A percentile compares a stretch with the other conserved stretches of the same genome.
Evolutionary conservation across 805 yeast species (phyloP).

Genomic region (Hanseniaspora meyeri): DNA sequence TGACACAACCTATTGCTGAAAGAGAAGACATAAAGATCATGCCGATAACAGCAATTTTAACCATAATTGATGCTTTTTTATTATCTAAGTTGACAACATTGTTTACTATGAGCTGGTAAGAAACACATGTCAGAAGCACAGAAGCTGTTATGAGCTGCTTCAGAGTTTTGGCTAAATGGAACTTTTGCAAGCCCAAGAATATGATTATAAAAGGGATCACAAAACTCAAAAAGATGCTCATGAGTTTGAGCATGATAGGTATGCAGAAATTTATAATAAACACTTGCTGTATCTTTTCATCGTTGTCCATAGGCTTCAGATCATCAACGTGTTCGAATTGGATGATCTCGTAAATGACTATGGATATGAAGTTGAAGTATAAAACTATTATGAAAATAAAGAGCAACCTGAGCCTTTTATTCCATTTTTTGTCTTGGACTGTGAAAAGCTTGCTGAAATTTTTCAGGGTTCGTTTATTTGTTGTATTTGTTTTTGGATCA

Average conservation of each 20-base stretch:
- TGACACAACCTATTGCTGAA: constrained; percentile 12
- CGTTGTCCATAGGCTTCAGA: background rate
- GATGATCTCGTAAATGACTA: constrained; percentile 7
- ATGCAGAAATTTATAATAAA: background rate
- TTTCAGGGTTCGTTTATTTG: background rate
- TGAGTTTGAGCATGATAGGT: background rate
- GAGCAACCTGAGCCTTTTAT: background rate
- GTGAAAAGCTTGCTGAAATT: constrained; percentile 5
- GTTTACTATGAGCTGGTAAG: constrained; percentile 4
- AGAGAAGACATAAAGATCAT: constrained; percentile 9
- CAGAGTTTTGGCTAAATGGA: background rate
- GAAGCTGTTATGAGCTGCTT: background rate
- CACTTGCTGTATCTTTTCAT: background rate
- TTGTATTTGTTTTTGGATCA: background rate
- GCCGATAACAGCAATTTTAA: constrained; percentile 3
- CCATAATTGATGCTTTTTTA: background rate
- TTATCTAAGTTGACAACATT: background rate
- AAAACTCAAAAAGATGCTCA: constrained; percentile 1
- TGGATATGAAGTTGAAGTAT: constrained; percentile 3
- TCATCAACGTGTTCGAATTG: constrained; percentile 7
- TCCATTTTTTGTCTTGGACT: constrained; percentile 8
- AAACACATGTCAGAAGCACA: background rate
- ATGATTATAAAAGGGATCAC: constrained; percentile 5
- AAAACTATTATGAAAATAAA: background rate
- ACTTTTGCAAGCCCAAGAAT: background rate